Conservation (phyloP, 768 basidiomycete species). For the Rhizopogon vinicolor region DNA sequence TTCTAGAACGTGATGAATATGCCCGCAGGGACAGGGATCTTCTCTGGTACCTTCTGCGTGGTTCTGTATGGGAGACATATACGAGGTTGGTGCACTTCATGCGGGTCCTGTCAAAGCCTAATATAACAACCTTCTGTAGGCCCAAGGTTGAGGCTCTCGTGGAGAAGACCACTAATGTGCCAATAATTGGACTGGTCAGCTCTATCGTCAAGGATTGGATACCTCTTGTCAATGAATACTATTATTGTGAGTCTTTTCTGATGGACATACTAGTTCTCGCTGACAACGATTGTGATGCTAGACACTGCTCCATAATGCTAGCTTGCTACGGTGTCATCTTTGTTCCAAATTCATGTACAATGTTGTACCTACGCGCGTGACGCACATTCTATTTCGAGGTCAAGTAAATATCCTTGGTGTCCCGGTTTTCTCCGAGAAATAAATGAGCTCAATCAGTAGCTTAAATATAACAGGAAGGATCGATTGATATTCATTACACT, state of each 20-base stretch:
- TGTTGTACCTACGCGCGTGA: not conserved
- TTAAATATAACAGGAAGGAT: no score
- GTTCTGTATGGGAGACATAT: conserved; percentile 79
- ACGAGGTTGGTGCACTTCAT: conserved; percentile 2
- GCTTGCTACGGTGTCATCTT: not conserved
- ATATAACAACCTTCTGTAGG: conserved; percentile 32
- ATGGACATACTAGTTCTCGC: not conserved
- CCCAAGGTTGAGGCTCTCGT: conserved; percentile 71
- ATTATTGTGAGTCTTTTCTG: conserved; percentile 66
- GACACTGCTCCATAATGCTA: conserved; percentile 39
- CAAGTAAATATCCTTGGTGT: no score
- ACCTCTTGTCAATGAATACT: conserved; percentile 84
- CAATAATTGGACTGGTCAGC: conserved; percentile 64
- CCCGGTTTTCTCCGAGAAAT: no score
- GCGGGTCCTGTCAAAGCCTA: not conserved
- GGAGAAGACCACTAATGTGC: conserved; percentile 47
- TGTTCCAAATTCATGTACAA: not conserved
- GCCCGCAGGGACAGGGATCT: conserved; percentile 79
- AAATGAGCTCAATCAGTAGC: no score
- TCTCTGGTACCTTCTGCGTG: conserved; percentile 80
- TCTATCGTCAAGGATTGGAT: conserved; percentile 81
- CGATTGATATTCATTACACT: no score
- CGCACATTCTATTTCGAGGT: no score
- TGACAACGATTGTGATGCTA: conserved; percentile 11
- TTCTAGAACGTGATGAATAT: conserved; percentile 73